Conservation (phyloP, 495 filamentous ascomycete species). For the Aspergillus heteromorphus region DNA sequence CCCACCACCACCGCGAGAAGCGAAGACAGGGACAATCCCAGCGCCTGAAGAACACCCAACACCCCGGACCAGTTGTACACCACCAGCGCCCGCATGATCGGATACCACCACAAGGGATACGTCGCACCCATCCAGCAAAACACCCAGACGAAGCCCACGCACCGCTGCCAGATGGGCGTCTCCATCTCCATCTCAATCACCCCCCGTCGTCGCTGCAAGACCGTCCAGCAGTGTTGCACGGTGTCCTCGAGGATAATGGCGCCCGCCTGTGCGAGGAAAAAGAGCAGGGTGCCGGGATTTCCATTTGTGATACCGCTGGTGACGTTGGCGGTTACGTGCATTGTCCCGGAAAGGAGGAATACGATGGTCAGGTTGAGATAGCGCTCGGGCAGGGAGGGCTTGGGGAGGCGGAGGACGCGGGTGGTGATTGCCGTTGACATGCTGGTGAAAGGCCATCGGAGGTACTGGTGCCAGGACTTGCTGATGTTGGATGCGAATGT, state of each 20-base stretch:
- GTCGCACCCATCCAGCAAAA: conserved; percentile 1
- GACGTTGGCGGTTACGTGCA: conserved; percentile 21
- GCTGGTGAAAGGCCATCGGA: conserved; percentile 20
- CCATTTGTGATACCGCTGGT: conserved; percentile 9
- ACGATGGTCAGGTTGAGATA: conserved; percentile 20
- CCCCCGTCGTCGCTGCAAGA: too few relatives aligned
- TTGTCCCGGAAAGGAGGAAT: conserved; percentile 22
- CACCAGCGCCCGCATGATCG: not conserved
- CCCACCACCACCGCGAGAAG: not conserved
- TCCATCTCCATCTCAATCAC: not conserved
- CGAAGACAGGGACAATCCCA: not conserved
- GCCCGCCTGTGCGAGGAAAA: conserved; percentile 21
- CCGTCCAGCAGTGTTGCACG: conserved; percentile 9
- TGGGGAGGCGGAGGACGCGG: conserved; percentile 14
- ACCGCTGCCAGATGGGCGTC: not conserved
- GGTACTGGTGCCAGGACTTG: conserved; percentile 33
- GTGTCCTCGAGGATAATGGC: conserved; percentile 24
- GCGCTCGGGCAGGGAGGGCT: conserved; percentile 17
- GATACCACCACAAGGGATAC: conserved; percentile 3
- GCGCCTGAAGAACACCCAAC: not conserved
- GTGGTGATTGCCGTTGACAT: conserved; percentile 14
- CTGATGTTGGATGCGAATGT: conserved; percentile 1
- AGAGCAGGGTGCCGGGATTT: conserved; percentile 14
- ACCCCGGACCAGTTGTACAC: not conserved
- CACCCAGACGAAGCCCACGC: conserved; percentile 16